Conservation (phyloP, 306 rosid species). For the Luffa acutangula region DNA sequence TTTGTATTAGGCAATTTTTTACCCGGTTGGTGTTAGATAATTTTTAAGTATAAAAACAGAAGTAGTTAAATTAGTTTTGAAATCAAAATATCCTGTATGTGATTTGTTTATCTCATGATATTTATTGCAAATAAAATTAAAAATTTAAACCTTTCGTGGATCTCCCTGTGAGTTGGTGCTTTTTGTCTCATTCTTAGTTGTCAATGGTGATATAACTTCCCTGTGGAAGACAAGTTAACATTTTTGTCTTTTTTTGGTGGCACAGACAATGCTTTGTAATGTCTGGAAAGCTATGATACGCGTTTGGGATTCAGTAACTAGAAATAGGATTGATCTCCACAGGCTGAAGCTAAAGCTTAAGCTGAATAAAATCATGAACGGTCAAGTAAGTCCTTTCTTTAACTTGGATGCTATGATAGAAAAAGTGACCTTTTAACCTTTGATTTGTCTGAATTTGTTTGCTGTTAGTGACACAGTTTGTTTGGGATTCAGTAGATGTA, state of each 20-base stretch:
- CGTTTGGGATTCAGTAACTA: conserved; percentile 69
- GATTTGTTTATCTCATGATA: background rate
- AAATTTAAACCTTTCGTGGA: background rate
- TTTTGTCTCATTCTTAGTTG: background rate
- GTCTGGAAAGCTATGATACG: conserved; percentile 56
- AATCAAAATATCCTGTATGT: background rate
- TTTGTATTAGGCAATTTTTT: background rate
- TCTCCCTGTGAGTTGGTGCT: background rate
- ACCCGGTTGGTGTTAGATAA: no score
- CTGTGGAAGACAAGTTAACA: background rate
- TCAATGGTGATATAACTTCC: background rate
- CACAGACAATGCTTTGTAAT: conserved; percentile 62
- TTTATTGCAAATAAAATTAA: background rate
- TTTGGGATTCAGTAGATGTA: background rate
- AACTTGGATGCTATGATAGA: conserved; percentile 11
- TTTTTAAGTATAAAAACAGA: background rate
- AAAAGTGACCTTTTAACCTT: background rate
- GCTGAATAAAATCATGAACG: conserved; percentile 57
- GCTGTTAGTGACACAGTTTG: background rate
- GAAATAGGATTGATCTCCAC: conserved; percentile 62
- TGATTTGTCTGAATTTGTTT: background rate
- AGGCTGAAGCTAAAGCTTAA: conserved; percentile 77
- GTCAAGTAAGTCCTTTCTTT: conserved; percentile 55
- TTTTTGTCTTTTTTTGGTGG: background rate
- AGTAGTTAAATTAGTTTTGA: background rate